Evolutionary conservation across 2,329 filamentous ascomycete species (phyloP).

Genomic region (Xenoacremonium recifei): DNA sequence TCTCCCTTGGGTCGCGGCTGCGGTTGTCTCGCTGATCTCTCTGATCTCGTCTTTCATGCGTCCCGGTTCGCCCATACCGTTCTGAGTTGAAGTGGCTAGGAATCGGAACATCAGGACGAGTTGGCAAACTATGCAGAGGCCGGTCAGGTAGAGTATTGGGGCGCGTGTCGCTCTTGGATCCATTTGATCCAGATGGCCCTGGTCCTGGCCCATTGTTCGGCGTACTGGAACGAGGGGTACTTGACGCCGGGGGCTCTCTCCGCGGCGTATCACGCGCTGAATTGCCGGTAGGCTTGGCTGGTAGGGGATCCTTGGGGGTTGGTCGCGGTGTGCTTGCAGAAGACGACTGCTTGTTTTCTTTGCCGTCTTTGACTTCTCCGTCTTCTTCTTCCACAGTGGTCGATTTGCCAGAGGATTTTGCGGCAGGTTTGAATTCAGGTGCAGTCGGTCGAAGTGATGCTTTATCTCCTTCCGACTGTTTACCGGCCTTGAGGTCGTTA

Average conservation of each 20-base stretch:
- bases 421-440: constrained; percentile 60
- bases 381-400: constrained; percentile 60
- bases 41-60: constrained; percentile 40
- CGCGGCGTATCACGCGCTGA: constrained; percentile 25
- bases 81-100: constrained; percentile 47
- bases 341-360: constrained; percentile 21
- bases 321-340: constrained; percentile 10
- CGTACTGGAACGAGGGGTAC: constrained; percentile 25
- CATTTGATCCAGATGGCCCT: constrained; percentile 15
- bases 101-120: constrained; percentile 57
- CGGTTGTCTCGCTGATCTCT: constrained; percentile 38
- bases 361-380: constrained; percentile 68
- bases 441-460: constrained; percentile 58
- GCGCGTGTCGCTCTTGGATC: constrained; percentile 26
- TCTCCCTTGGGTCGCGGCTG: constrained; percentile 33
- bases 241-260: constrained; percentile 17
- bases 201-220: constrained; percentile 16
- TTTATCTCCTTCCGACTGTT: constrained; percentile 29
- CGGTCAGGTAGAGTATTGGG: constrained; percentile 37
- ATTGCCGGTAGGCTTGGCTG: constrained; percentile 28
- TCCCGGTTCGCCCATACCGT: constrained; percentile 41
- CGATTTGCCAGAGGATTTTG: constrained; percentile 25
- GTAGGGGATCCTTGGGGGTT: constrained; percentile 31
- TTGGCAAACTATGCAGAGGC: constrained; percentile 47
- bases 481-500: constrained; percentile 27